phyloP scores from a whole-genome alignment of 2,329 filamentous ascomycete genomes.

The Macrophomina pseudophaseolina region DNA sequence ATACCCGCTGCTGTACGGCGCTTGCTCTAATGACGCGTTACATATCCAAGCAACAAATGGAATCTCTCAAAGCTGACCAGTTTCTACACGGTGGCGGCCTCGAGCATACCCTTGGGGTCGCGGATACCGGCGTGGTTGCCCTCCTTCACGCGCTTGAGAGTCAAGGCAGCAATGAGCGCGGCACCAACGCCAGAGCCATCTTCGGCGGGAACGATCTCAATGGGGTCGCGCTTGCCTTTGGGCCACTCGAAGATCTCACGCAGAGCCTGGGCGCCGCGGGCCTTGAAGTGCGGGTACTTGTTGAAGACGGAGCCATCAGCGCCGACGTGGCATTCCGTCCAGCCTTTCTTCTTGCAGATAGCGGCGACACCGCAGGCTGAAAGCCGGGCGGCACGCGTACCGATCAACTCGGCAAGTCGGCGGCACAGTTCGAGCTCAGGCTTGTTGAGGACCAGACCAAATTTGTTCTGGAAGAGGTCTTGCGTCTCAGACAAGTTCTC shows the following conservation, averaged over 20 bases:
- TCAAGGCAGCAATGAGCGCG: constrained; percentile 83
- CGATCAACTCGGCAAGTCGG: constrained; percentile 89
- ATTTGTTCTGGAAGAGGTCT: constrained; percentile 78
- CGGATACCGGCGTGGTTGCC: constrained; percentile 65
- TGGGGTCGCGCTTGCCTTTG: constrained; percentile 69
- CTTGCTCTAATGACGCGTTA: neutral
- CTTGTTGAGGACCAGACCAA: constrained; percentile 72
- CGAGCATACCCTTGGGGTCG: constrained; percentile 53
- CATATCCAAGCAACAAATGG: neutral
- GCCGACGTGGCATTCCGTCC: constrained; percentile 87
- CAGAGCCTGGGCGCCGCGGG: constrained; percentile 83
- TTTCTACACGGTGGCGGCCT: constrained; percentile 23
- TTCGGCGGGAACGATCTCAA: constrained; percentile 87
- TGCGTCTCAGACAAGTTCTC: constrained; percentile 92
- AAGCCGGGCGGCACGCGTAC: constrained; percentile 89
- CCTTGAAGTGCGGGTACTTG: constrained; percentile 99
- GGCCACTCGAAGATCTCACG: constrained; percentile 97
- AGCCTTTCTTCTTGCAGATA: constrained; percentile 95
- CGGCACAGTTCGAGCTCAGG: constrained; percentile 89
- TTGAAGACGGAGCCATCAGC: constrained; percentile 98
- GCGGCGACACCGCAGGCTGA: constrained; percentile 94
- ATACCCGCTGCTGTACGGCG: neutral
- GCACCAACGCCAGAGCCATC: constrained; percentile 98
- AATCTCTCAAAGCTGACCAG: neutral
- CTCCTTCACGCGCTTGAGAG: constrained; percentile 65